These are phyloP conservation scores for Bjerkandera adusta DNA, from an alignment of 1,284 basidiomycete species.

Conservation along the genomic window DNA sequence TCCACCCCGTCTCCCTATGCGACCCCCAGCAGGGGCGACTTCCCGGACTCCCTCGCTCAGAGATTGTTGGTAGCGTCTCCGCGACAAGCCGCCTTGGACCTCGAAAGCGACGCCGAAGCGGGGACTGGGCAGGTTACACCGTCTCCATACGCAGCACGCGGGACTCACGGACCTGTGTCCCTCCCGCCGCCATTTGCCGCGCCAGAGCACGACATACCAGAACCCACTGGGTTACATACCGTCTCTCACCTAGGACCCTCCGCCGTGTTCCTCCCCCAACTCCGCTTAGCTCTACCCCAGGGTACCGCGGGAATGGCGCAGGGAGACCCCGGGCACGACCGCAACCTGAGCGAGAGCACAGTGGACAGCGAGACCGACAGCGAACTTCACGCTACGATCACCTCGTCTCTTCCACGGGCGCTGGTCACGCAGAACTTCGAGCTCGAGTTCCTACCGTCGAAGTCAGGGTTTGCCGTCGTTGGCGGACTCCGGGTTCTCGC, in stretches of 20 bases:
- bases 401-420: conserved; percentile 15
- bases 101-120: conserved; percentile 27
- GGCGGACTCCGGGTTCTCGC: conserved; percentile 66
- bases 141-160: conserved; percentile 8
- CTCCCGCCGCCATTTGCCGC: conserved; percentile 47
- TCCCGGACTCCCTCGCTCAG: conserved; percentile 48
- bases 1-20: conserved; percentile 46
- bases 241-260: conserved; percentile 55
- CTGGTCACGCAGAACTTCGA: conserved; percentile 50
- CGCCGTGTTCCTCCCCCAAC: conserved; percentile 39
- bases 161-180: conserved; percentile 17
- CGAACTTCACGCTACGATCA: conserved; percentile 25
- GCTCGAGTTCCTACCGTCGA: conserved; percentile 53
- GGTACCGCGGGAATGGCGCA: not conserved
- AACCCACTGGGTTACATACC: conserved; percentile 14
- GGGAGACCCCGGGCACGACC: conserved; percentile 16
- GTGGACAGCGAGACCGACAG: conserved; percentile 31
- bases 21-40: conserved; percentile 36
- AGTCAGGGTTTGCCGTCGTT: conserved; percentile 53
- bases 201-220: conserved; percentile 27
- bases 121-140: conserved; percentile 22
- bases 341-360: conserved; percentile 19
- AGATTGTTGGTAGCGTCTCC: conserved; percentile 45
- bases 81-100: conserved; percentile 18
- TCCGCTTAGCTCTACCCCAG: conserved; percentile 22